phyloP scores from a whole-genome alignment of 768 basidiomycete genomes.

The Boletus reticuloceps region DNA sequence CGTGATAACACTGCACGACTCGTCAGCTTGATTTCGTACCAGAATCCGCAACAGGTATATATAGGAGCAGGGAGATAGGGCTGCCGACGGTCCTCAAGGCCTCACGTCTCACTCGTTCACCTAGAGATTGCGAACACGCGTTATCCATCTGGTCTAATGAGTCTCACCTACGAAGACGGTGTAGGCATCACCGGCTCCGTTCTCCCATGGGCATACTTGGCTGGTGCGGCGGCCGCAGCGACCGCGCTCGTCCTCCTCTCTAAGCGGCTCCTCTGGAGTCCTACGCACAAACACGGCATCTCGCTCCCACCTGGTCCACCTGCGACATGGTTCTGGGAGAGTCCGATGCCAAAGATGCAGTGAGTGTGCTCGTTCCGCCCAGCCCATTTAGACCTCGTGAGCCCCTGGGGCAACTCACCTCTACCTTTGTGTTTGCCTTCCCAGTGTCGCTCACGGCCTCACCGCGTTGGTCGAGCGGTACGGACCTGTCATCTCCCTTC shows the following conservation, averaged over 20 bases:
- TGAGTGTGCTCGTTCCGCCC: not conserved
- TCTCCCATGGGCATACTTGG: not conserved
- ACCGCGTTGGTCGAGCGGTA: slow-evolving; percentile 53
- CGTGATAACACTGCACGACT: no score
- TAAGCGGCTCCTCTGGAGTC: not conserved
- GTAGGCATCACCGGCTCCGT: not conserved
- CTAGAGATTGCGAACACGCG: no score
- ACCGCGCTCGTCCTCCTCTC: not conserved
- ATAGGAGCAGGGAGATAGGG: no score
- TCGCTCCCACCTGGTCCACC: slow-evolving; percentile 1
- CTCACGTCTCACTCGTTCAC: no score
- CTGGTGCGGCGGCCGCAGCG: not conserved
- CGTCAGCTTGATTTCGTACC: no score
- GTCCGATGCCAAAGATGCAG: not conserved
- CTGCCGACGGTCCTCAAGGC: no score
- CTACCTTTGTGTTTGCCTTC: not conserved
- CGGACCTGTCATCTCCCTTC: slow-evolving; percentile 53
- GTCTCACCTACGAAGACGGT: no score
- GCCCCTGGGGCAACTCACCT: not conserved
- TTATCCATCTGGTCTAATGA: no score
- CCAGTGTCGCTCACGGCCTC: slow-evolving; percentile 24
- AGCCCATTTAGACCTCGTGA: no score
- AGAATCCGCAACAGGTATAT: no score
- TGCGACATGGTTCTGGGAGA: not conserved
- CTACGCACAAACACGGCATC: not conserved